Evolutionary conservation across 495 filamentous ascomycete genomes (phyloP).

Genomic region (Eremomyces bilateralis): DNA sequence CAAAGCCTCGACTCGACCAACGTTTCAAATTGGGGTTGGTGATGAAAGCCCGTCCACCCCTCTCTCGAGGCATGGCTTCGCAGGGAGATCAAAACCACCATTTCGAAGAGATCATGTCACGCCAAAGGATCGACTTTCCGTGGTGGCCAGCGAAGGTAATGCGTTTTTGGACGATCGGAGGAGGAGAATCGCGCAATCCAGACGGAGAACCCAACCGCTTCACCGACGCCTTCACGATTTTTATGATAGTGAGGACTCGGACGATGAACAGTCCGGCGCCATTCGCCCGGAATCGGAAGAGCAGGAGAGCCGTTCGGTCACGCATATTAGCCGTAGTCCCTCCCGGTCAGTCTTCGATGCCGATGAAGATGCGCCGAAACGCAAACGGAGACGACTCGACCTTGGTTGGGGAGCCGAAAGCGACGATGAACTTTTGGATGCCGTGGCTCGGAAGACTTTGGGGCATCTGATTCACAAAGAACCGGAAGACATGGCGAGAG

Average conservation of each 20-base stretch:
- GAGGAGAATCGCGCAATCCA: constrained; percentile 27
- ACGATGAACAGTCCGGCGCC: constrained; percentile 31
- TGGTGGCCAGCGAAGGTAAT: too few species aligned
- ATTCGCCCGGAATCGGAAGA: constrained; percentile 57
- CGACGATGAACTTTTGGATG: constrained; percentile 20
- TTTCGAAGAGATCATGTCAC: constrained; percentile 42
- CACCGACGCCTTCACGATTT: constrained; percentile 28
- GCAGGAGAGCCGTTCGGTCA: constrained; percentile 57
- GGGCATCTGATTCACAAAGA: constrained; percentile 22
- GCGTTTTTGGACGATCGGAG: constrained; percentile 54
- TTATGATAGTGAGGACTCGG: constrained; percentile 23
- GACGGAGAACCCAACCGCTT: constrained; percentile 23
- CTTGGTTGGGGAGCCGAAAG: constrained; percentile 16
- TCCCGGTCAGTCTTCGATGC: constrained; percentile 35
- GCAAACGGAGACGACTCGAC: constrained; percentile 19
- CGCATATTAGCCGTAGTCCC: constrained; percentile 49
- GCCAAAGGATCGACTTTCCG: too few species aligned
- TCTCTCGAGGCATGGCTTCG: constrained; percentile 29
- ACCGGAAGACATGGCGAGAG: constrained; percentile 21
- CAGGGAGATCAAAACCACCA: constrained; percentile 36
- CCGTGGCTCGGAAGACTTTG: constrained; percentile 13
- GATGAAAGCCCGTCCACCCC: constrained; percentile 40
- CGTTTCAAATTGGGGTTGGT: constrained; percentile 26
- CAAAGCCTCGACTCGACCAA: constrained; percentile 23
- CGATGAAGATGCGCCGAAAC: constrained; percentile 24